Percentiles rank a stretch among this genome's conserved stretches.
These are phyloP conservation scores for Sporisorium scitamineum DNA, from an alignment of 1,284 basidiomycete species.

Conservation along the genomic window DNA sequence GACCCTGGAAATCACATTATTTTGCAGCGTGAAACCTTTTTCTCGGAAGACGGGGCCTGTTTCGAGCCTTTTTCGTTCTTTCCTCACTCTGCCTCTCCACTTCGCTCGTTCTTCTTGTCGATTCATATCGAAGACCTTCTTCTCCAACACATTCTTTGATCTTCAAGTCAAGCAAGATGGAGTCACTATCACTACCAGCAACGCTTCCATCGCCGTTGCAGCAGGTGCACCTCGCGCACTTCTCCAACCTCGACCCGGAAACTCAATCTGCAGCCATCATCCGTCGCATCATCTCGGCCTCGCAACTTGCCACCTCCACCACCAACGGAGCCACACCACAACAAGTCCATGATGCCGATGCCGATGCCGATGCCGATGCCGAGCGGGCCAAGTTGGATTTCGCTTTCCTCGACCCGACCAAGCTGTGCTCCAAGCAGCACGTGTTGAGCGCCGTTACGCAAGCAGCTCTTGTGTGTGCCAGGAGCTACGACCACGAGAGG, in stretches of 20 bases:
- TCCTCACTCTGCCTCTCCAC: constrained; percentile 1
- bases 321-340: constrained; percentile 2
- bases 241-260: constrained; percentile 36
- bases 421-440: constrained; percentile 42
- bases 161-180: constrained; percentile 12
- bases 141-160: neutral
- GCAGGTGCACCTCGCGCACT: constrained; percentile 43
- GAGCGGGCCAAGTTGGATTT: constrained; percentile 44
- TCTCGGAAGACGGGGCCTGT: constrained; percentile 3
- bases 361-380: constrained; percentile 29
- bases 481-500: constrained; percentile 27
- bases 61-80: neutral
- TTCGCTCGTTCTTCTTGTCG: neutral
- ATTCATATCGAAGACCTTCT: neutral
- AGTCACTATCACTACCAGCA: constrained; percentile 30
- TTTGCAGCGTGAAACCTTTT: neutral
- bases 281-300: constrained; percentile 42
- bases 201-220: constrained; percentile 30
- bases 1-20: constrained; percentile 3
- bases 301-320: constrained; percentile 27
- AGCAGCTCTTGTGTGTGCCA: constrained; percentile 38
- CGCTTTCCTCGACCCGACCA: constrained; percentile 52
- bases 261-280: constrained; percentile 42
- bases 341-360: constrained; percentile 22
- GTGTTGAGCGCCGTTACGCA: constrained; percentile 39